Evolutionary conservation across 2,329 filamentous ascomycete species (phyloP), one percentile per base, ranked within the genome.

Genomic region (Epichloe sibirici): DNA sequence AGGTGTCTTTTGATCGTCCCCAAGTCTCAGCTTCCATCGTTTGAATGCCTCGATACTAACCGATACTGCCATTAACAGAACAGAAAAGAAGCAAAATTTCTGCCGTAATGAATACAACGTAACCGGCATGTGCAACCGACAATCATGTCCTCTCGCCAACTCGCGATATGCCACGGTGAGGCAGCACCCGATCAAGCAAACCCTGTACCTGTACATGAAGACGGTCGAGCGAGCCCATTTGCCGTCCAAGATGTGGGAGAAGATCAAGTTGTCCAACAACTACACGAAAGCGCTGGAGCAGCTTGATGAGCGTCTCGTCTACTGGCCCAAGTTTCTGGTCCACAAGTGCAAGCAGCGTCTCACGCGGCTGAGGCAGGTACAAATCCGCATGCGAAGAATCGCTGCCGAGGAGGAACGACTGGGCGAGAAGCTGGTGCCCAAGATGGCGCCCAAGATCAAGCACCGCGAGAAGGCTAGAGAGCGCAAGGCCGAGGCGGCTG

Each of bases 261-360:
- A 85, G 60, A 89, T 96, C 66, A 88, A 90, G 65, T 76, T 98
- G 37, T 89, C 88, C 31, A 81, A 83, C 62, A 96, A 97, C 74
- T 97, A 97, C 70, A 81, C 83, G 57, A 86, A 90, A 66, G 93
- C 93, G 1, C 79, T 98, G 28, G 80, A 87, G 60, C 88, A 95
- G 68, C 82, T 98, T 59, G 90, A 95, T 66, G 81, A 88, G 61
- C 80, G 85, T 48, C 76, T 95, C 59, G 86, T 90, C 64, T 97
- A 95, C 77, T 97, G 90, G 77, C 90, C 91, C 52, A 95, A 95
- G 68, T 96, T 95, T 66, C 73, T 95, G 57, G 74, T 89, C 37
- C 90, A 95, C 74, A 95, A 94, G 72, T 93, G 89, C 76, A 98
- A 98, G 76, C 93, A 97, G 73, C 83, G 93, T 55, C 79, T 97